phyloP scores from a whole-genome alignment of 176 grass and related monocot species.

The Olyra latifolia region DNA sequence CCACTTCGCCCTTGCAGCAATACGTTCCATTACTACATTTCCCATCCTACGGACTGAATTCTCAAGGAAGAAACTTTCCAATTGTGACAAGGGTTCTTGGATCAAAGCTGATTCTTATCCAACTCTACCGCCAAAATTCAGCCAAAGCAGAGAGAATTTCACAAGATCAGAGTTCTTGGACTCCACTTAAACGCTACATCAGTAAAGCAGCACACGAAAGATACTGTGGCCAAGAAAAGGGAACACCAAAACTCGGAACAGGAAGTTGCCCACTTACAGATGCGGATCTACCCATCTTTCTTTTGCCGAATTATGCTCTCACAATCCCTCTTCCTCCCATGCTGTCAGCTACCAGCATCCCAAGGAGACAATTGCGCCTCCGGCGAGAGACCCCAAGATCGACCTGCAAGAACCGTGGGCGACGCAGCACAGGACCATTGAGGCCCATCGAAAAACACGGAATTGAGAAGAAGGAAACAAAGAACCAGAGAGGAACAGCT shows the following conservation, averaged over 20 bases:
- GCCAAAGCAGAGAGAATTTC: background rate
- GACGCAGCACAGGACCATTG: too few species aligned
- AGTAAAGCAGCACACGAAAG: background rate
- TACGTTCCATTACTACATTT: background rate
- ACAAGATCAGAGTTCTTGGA: background rate
- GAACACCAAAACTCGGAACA: background rate
- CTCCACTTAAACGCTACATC: background rate
- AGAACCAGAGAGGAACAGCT: background rate
- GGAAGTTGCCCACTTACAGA: conserved; percentile 43
- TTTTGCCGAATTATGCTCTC: background rate
- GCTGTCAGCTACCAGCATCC: background rate
- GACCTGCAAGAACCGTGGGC: background rate
- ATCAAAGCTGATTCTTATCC: background rate
- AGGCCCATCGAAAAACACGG: background rate
- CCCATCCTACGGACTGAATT: background rate
- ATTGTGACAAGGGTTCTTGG: background rate
- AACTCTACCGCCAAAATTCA: background rate
- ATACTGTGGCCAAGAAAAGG: background rate
- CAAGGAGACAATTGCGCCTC: background rate
- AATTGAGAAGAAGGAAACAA: background rate
- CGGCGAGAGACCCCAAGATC: too few species aligned
- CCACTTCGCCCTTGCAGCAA: background rate
- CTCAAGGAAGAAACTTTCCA: background rate
- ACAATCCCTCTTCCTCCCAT: background rate
- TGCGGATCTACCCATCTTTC: conserved; percentile 57